Percentiles rank a stretch among this genome's conserved stretches.
Conservation (phyloP, 805 yeast genomes). For the Diddensiella caesifluorescens region DNA sequence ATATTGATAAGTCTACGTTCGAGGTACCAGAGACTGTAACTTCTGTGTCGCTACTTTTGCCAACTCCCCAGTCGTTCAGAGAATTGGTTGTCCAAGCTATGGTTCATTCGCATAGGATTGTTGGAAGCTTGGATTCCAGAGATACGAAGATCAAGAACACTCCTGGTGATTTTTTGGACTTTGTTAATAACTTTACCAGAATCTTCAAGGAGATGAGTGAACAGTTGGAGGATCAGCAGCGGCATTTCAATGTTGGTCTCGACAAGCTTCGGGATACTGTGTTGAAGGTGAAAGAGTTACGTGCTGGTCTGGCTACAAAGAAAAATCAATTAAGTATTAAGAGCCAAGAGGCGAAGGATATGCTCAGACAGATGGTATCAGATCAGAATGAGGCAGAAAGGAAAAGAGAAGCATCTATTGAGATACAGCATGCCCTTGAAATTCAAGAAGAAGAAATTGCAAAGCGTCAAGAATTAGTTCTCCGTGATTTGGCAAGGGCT, state of each 20-base stretch:
- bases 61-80: conserved; percentile 30
- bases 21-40: conserved; percentile 30
- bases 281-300: conserved; percentile 58
- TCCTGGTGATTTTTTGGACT: conserved; percentile 54
- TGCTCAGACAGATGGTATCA: conserved; percentile 67
- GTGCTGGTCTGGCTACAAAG: conserved; percentile 49
- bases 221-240: conserved; percentile 57
- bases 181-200: conserved; percentile 42
- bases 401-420: conserved; percentile 77
- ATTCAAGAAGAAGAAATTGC: conserved; percentile 60
- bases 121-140: neutral
- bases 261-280: conserved; percentile 74
- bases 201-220: conserved; percentile 41
- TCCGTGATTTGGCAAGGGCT: conserved; percentile 62
- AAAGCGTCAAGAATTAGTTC: conserved; percentile 48
- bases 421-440: conserved; percentile 63
- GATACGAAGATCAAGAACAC: conserved; percentile 15
- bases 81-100: conserved; percentile 46
- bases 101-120: conserved; percentile 41
- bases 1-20: conserved; percentile 48
- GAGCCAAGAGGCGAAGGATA: conserved; percentile 61
- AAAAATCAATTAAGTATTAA: conserved; percentile 46
- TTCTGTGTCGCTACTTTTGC: conserved; percentile 18
- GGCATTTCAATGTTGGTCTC: conserved; percentile 68
- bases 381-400: conserved; percentile 93